A percentile compares a stretch with the other conserved stretches of the same genome.
These are phyloP conservation scores for Phytopythium kandeliae DNA, from an alignment of 352 stramenopile species.

Conservation along the genomic window DNA sequence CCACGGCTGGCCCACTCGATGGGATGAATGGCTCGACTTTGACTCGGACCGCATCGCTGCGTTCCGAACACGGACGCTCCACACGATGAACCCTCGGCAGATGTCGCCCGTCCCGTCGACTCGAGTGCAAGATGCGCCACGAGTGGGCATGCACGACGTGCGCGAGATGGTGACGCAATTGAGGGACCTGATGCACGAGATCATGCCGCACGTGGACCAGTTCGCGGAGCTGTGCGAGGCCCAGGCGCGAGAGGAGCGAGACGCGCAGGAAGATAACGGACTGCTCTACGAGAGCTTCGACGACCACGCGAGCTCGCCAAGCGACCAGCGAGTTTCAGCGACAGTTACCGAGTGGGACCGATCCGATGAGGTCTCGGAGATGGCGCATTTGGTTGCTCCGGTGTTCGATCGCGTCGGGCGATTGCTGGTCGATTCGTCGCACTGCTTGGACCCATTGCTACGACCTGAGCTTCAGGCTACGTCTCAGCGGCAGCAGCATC, in stretches of 20 bases:
- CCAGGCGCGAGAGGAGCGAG: slow-evolving; percentile 8
- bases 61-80: slow-evolving; percentile 92
- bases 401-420: slow-evolving; percentile 81
- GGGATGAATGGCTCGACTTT: slow-evolving; percentile 97
- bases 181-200: slow-evolving; percentile 59
- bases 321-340: neutral
- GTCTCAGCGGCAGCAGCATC: slow-evolving; percentile 30
- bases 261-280: slow-evolving; percentile 2
- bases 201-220: slow-evolving; percentile 64
- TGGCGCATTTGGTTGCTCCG: slow-evolving; percentile 61
- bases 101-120: slow-evolving; percentile 57
- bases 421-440: slow-evolving; percentile 61
- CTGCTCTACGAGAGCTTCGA: neutral
- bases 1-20: slow-evolving; percentile 95
- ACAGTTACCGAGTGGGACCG: slow-evolving; percentile 1
- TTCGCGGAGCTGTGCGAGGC: slow-evolving; percentile 59
- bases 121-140: slow-evolving; percentile 44
- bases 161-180: slow-evolving; percentile 46
- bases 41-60: slow-evolving; percentile 93
- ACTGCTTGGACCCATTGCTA: slow-evolving; percentile 54
- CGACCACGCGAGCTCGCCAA: neutral
- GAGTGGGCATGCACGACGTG: slow-evolving; percentile 35
- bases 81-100: slow-evolving; percentile 34
- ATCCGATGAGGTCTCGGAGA: slow-evolving; percentile 43
- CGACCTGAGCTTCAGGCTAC: slow-evolving; percentile 37